Conservation (phyloP, 2,329 filamentous ascomycete genomes). For the Pyricularia pennisetigena region DNA sequence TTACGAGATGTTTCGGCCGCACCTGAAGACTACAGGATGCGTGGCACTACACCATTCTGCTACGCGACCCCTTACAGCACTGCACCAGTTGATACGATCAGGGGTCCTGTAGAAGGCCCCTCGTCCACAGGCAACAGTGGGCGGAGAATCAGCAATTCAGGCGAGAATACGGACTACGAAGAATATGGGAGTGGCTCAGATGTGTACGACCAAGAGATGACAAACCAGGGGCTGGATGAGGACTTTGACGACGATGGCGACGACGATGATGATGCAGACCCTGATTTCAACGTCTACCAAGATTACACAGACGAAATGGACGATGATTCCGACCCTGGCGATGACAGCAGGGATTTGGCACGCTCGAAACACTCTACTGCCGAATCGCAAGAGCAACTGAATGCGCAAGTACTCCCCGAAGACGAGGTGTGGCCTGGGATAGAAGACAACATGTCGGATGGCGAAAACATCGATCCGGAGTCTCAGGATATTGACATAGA, state of each 20-base stretch:
- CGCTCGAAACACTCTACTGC: neutral
- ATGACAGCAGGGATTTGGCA: conserved; percentile 16
- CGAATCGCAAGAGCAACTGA: conserved; percentile 7
- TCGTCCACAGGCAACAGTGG: conserved; percentile 9
- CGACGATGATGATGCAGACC: conserved; percentile 20
- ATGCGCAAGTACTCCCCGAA: conserved; percentile 28
- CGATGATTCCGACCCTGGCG: conserved; percentile 18
- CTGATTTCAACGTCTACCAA: conserved; percentile 20
- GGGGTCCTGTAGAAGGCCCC: neutral
- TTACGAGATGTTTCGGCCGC: conserved; percentile 28
- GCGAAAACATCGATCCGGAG: conserved; percentile 40
- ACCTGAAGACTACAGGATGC: conserved; percentile 20
- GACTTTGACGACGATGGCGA: conserved; percentile 19
- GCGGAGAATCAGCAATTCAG: conserved; percentile 14
- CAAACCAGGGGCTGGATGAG: conserved; percentile 11
- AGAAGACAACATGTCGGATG: conserved; percentile 38
- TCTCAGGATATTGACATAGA: conserved; percentile 11
- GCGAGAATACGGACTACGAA: conserved; percentile 22
- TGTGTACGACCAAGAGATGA: conserved; percentile 11
- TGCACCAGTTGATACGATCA: conserved; percentile 33
- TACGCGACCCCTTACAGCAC: conserved; percentile 70
- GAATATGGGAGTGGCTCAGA: conserved; percentile 20
- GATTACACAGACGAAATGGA: conserved; percentile 18
- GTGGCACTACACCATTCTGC: conserved; percentile 49
- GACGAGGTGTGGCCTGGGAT: conserved; percentile 49